Percentiles rank a stretch among this genome's conserved stretches.
These are phyloP conservation scores for Pterocarpus santalinus DNA, from an alignment of 306 rosid species.

Conservation along the genomic window DNA sequence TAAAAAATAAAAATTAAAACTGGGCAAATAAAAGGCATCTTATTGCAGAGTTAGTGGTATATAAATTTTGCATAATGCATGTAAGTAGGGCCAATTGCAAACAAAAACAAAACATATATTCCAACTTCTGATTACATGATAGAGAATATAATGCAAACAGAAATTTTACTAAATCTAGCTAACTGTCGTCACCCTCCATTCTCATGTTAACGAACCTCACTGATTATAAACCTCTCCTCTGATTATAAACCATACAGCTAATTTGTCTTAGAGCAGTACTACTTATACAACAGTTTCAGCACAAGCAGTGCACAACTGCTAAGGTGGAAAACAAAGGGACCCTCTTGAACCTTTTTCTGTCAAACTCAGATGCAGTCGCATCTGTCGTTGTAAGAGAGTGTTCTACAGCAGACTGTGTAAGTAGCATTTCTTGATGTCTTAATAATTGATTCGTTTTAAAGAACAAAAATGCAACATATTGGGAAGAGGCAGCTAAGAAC, in stretches of 20 bases:
- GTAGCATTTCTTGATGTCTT: not conserved
- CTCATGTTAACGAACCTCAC: not conserved
- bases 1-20: no score
- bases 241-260: constrained; percentile 27
- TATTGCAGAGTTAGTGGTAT: constrained; percentile 2
- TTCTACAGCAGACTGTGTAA: not conserved
- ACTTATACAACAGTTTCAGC: constrained; percentile 18
- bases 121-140: constrained; percentile 6
- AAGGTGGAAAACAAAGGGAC: not conserved
- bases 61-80: not conserved
- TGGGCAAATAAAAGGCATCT: not conserved
- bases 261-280: constrained; percentile 23
- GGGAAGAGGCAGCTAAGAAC: constrained; percentile 16
- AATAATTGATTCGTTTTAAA: not conserved
- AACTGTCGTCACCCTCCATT: constrained; percentile 11
- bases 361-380: constrained; percentile 15
- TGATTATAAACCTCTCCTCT: not conserved
- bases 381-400: constrained; percentile 1
- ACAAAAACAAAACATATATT: constrained; percentile 21
- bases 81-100: constrained; percentile 8
- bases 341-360: not conserved
- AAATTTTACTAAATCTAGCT: constrained; percentile 1
- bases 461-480: not conserved
- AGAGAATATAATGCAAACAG: not conserved
- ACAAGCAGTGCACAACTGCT: constrained; percentile 7